Conservation (phyloP, 1,139 yeast species). For the Suhomyces bokatorum region DNA sequence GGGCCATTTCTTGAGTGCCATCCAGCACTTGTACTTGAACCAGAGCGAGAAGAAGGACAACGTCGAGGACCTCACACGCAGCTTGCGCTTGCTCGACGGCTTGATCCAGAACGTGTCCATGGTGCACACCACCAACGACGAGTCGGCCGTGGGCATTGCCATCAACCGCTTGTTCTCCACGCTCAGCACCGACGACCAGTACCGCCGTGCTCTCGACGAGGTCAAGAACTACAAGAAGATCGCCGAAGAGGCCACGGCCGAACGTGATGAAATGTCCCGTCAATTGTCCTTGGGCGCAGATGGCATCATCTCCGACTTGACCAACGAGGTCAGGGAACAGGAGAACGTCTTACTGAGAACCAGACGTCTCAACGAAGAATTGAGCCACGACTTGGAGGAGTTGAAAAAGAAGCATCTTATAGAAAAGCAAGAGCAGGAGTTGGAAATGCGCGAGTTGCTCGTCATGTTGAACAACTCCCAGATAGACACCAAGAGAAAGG, state of each 20-base stretch:
- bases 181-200: conserved; percentile 90
- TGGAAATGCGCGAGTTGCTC: conserved; percentile 83
- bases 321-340: conserved; percentile 71
- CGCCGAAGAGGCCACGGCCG: conserved; percentile 82
- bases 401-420: conserved; percentile 65
- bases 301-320: conserved; percentile 73
- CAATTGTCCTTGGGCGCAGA: conserved; percentile 81
- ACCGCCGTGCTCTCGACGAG: conserved; percentile 74
- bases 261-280: conserved; percentile 73
- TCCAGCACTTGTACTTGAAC: conserved; percentile 79
- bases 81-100: conserved; percentile 79
- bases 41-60: conserved; percentile 60
- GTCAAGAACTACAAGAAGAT: conserved; percentile 63
- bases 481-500: conserved; percentile 30
- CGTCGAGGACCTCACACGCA: conserved; percentile 55
- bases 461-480: conserved; percentile 56
- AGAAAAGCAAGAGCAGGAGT: conserved; percentile 84
- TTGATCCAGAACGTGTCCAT: conserved; percentile 77
- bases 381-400: conserved; percentile 69
- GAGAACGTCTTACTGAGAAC: conserved; percentile 67
- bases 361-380: conserved; percentile 63
- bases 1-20: conserved; percentile 69
- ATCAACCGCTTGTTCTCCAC: conserved; percentile 76
- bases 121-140: conserved; percentile 63
- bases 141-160: conserved; percentile 78